Evolutionary conservation across 176 grass and related monocot genomes (phyloP).

Genomic region (Phragmites australis): DNA sequence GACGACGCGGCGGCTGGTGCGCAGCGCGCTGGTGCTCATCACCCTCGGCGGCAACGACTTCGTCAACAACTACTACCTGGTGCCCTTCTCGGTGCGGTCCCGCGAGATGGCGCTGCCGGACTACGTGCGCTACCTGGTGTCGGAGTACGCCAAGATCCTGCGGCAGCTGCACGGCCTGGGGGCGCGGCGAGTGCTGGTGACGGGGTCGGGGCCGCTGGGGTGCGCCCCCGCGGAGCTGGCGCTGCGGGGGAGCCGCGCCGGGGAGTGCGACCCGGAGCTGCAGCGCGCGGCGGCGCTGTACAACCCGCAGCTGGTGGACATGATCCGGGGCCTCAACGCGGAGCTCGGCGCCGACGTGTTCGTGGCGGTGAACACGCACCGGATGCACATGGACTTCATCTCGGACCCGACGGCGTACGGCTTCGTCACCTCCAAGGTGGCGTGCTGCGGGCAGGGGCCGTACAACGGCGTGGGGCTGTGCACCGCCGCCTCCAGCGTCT

Average conservation of each 20-base stretch:
- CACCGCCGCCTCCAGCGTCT: slow-evolving; percentile 53
- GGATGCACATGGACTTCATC: slow-evolving; percentile 84
- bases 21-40: slow-evolving; percentile 57
- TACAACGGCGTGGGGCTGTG: slow-evolving; percentile 71
- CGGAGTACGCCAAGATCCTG: slow-evolving; percentile 61
- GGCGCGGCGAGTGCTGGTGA: slow-evolving; percentile 55
- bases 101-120: slow-evolving; percentile 58
- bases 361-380: slow-evolving; percentile 58
- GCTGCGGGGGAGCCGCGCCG: slow-evolving; percentile 46
- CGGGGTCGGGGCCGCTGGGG: slow-evolving; percentile 52
- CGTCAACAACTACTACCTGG: slow-evolving; percentile 82
- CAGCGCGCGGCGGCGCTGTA: slow-evolving; percentile 52
- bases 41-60: slow-evolving; percentile 69
- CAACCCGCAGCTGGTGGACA: slow-evolving; percentile 59
- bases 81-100: slow-evolving; percentile 59
- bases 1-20: slow-evolving; percentile 34
- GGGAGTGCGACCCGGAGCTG: slow-evolving; percentile 59
- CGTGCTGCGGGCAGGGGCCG: slow-evolving; percentile 69
- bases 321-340: slow-evolving; percentile 50
- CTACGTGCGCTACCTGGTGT: slow-evolving; percentile 55
- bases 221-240: slow-evolving; percentile 64
- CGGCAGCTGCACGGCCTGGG: slow-evolving; percentile 42
- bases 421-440: slow-evolving; percentile 64
- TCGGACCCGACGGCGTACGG: slow-evolving; percentile 52
- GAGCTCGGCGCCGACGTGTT: slow-evolving; percentile 48